A percentile compares a stretch with the other conserved stretches of the same genome.
Evolutionary conservation across 2,329 filamentous ascomycete genomes (phyloP).

Genomic region (Lizonia empirigonia): DNA sequence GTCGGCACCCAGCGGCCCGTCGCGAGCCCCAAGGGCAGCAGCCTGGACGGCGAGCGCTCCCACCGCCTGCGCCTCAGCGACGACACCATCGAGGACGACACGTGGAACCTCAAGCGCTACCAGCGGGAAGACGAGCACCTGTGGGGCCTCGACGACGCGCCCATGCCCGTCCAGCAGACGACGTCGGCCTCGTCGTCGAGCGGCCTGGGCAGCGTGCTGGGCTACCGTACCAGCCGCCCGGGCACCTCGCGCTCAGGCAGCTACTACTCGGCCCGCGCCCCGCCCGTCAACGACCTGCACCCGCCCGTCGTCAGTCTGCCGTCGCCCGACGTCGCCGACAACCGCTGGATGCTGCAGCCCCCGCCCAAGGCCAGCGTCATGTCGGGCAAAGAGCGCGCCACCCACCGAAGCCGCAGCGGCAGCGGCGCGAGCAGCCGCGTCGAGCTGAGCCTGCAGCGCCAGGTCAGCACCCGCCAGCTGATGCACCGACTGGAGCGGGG

Average conservation of each 20-base stretch:
- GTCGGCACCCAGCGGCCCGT: slow-evolving; percentile 57
- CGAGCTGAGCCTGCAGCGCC: slow-evolving; percentile 45
- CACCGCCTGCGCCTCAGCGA: slow-evolving; percentile 39
- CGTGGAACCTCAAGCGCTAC: slow-evolving; percentile 79
- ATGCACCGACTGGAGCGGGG: slow-evolving; percentile 45
- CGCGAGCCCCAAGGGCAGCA: slow-evolving; percentile 54
- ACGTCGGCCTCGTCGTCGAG: slow-evolving; percentile 41
- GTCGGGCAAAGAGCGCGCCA: slow-evolving; percentile 78
- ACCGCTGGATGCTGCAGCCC: slow-evolving; percentile 90
- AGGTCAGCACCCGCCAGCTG: slow-evolving; percentile 47
- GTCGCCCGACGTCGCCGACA: slow-evolving; percentile 70
- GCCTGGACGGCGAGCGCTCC: slow-evolving; percentile 37
- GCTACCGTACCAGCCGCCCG: slow-evolving; percentile 30
- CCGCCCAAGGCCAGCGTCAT: slow-evolving; percentile 89
- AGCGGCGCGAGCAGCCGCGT: slow-evolving; percentile 50
- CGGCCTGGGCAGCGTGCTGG: slow-evolving; percentile 33
- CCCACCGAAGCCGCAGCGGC: slow-evolving; percentile 63
- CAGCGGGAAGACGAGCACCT: slow-evolving; percentile 87
- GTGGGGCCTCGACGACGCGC: slow-evolving; percentile 69
- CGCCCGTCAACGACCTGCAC: slow-evolving; percentile 83
- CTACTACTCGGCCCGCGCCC: slow-evolving; percentile 56
- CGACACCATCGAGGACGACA: slow-evolving; percentile 50
- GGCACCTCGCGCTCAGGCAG: slow-evolving; percentile 40
- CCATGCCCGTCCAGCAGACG: slow-evolving; percentile 40
- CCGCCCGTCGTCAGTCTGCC: slow-evolving; percentile 82